phyloP scores from a whole-genome alignment of 2,329 filamentous ascomycete genomes.

The Akanthomyces uredinophilus region DNA sequence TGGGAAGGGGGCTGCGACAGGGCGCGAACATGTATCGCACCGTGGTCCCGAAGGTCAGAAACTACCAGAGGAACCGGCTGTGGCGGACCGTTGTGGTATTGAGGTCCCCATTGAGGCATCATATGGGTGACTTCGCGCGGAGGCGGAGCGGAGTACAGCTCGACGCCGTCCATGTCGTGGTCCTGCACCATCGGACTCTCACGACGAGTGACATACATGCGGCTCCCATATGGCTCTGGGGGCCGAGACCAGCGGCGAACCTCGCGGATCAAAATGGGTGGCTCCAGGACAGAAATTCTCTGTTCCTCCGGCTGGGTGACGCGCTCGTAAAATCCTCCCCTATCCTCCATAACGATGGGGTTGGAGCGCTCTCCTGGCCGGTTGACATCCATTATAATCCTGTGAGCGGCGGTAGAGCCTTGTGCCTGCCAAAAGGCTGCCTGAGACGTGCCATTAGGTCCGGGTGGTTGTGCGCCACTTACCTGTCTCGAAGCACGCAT shows the following conservation, averaged over 20 bases:
- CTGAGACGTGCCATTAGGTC: not conserved
- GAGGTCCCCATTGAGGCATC: not conserved
- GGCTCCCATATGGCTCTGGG: conserved; percentile 1
- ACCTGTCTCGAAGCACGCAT: not conserved
- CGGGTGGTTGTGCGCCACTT: conserved; percentile 5
- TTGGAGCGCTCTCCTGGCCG: conserved; percentile 28
- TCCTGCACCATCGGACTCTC: conserved; percentile 10
- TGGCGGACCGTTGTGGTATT: not conserved
- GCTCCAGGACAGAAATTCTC: conserved; percentile 16
- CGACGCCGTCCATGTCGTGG: conserved; percentile 8
- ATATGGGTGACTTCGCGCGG: not conserved
- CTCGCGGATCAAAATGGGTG: conserved; percentile 16
- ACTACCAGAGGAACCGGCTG: not conserved
- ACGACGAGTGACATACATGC: not conserved
- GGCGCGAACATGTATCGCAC: conserved; percentile 1
- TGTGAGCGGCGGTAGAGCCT: conserved; percentile 21
- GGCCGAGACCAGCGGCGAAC: conserved; percentile 12
- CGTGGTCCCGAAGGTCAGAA: conserved; percentile 1
- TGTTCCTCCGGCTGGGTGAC: conserved; percentile 20
- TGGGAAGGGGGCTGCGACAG: not conserved
- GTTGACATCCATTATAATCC: conserved; percentile 27
- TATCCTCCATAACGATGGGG: conserved; percentile 36
- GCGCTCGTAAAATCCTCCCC: conserved; percentile 34
- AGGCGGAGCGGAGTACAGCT: not conserved
- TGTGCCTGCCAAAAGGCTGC: conserved; percentile 11